Conservation (phyloP, 2,329 filamentous ascomycete genomes). For the Monosporascus sp. region DNA sequence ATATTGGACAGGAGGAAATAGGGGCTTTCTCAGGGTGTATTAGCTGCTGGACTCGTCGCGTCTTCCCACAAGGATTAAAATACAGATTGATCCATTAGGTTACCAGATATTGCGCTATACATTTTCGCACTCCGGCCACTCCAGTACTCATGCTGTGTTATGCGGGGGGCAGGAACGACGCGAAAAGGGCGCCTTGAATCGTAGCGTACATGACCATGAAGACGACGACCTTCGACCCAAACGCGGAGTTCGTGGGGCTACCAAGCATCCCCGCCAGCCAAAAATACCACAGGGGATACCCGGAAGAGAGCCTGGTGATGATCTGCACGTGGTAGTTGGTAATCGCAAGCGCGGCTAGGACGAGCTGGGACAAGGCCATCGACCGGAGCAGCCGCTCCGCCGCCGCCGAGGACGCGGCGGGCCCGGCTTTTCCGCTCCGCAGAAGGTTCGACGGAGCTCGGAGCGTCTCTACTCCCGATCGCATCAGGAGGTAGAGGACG, state of each 20-base stretch:
- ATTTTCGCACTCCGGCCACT: no score
- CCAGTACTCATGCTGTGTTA: slow-evolving; percentile 29
- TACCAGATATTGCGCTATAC: no score
- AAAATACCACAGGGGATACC: slow-evolving; percentile 85
- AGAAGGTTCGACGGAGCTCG: slow-evolving; percentile 3
- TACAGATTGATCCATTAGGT: no score
- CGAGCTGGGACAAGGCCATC: slow-evolving; percentile 66
- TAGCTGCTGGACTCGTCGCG: no score
- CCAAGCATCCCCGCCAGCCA: slow-evolving; percentile 57
- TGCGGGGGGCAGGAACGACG: slow-evolving; percentile 87
- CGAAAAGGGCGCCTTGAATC: slow-evolving; percentile 79
- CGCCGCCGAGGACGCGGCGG: slow-evolving; percentile 1
- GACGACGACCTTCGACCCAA: slow-evolving; percentile 42
- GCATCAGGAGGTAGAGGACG: slow-evolving; percentile 62
- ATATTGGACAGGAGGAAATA: no score
- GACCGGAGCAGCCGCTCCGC: slow-evolving; percentile 37
- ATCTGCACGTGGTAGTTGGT: slow-evolving; percentile 92
- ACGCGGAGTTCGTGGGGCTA: slow-evolving; percentile 23
- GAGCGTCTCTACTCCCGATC: slow-evolving; percentile 49
- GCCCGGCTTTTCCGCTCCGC: neutral
- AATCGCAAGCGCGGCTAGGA: slow-evolving; percentile 66
- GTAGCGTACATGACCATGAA: slow-evolving; percentile 78
- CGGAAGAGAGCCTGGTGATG: slow-evolving; percentile 81
- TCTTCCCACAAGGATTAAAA: no score
- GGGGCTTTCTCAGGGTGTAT: no score